These are phyloP conservation scores for Nigrospora osmanthi DNA, from an alignment of 2,329 filamentous ascomycete genomes.

Conservation along the genomic window DNA sequence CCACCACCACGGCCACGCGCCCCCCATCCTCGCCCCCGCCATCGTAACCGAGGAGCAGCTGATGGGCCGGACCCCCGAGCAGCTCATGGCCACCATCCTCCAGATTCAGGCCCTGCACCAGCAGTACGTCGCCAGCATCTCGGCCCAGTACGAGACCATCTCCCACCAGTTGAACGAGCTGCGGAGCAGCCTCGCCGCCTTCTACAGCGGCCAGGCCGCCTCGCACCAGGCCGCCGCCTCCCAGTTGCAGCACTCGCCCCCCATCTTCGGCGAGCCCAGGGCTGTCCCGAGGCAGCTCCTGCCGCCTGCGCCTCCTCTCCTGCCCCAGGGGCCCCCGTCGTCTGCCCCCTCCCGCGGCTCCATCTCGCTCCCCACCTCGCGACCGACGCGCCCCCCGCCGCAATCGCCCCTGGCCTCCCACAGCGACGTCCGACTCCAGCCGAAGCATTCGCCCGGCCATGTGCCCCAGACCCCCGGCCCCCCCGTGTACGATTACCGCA, in stretches of 20 bases:
- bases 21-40: slow-evolving; percentile 11
- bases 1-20: slow-evolving; percentile 6
- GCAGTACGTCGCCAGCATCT: slow-evolving; percentile 23
- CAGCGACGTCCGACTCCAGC: slow-evolving; percentile 12
- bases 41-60: slow-evolving; percentile 23
- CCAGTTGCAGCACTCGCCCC: slow-evolving; percentile 2
- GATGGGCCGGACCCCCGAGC: slow-evolving; percentile 20
- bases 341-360: slow-evolving; percentile 12
- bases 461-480: slow-evolving; percentile 18
- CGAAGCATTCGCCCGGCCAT: slow-evolving; percentile 9
- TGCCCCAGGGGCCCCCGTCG: slow-evolving; percentile 12
- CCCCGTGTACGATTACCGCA: slow-evolving; percentile 24
- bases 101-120: slow-evolving; percentile 24
- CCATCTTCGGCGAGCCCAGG: background rate
- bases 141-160: slow-evolving; percentile 22
- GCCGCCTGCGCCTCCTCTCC: slow-evolving; percentile 8
- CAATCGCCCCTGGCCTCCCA: slow-evolving; percentile 15
- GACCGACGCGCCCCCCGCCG: slow-evolving; percentile 16
- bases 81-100: slow-evolving; percentile 25
- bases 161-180: slow-evolving; percentile 24
- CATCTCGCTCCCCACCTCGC: slow-evolving; percentile 13
- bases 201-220: slow-evolving; percentile 14
- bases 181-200: slow-evolving; percentile 16
- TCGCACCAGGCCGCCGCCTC: slow-evolving; percentile 20
- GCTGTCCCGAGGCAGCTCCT: background rate